These are phyloP conservation scores for Cyclotella atomus DNA, from an alignment of 108 stramenopile genomes.

Conservation along the genomic window DNA sequence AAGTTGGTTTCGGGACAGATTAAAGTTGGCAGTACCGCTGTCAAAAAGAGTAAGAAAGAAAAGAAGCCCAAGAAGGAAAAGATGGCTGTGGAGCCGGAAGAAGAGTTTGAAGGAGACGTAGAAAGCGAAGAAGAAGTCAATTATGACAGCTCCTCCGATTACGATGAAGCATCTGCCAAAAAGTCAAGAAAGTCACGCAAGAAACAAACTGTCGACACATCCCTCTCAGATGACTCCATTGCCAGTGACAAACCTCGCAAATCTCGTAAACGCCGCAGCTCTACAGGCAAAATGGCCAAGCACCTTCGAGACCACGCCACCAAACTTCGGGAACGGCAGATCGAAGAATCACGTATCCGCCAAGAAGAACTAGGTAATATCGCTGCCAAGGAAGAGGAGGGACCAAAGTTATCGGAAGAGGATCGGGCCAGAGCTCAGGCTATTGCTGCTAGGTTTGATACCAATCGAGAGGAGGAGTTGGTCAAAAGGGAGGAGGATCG, in stretches of 20 bases:
- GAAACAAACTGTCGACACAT: slow-evolving; percentile 11
- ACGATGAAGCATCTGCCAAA: slow-evolving; percentile 13
- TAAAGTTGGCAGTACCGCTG: background rate
- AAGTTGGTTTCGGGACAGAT: slow-evolving; percentile 20
- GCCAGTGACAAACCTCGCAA: slow-evolving; percentile 21
- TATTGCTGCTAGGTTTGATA: slow-evolving; percentile 84
- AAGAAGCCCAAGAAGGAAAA: slow-evolving; percentile 15
- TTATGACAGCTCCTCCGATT: slow-evolving; percentile 28
- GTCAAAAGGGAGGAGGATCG: slow-evolving; percentile 75
- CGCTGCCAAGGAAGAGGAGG: slow-evolving; percentile 24
- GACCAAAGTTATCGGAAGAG: slow-evolving; percentile 52
- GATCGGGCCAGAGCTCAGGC: slow-evolving; percentile 73
- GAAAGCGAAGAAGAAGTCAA: slow-evolving; percentile 9
- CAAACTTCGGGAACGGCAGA: slow-evolving; percentile 60
- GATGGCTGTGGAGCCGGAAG: slow-evolving; percentile 7
- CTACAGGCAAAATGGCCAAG: slow-evolving; percentile 43
- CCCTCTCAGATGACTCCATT: slow-evolving; percentile 29
- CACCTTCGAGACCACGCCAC: slow-evolving; percentile 53
- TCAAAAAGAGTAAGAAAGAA: slow-evolving; percentile 13
- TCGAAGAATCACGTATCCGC: slow-evolving; percentile 75
- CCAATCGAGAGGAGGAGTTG: slow-evolving; percentile 72
- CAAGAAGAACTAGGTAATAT: slow-evolving; percentile 71
- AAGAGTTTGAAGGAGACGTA: background rate
- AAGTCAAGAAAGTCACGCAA: slow-evolving; percentile 9
- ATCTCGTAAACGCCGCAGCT: too few species aligned